Evolutionary conservation across 129 eudicot genomes (phyloP).

Genomic region (Chrysanthemum seticuspe): DNA sequence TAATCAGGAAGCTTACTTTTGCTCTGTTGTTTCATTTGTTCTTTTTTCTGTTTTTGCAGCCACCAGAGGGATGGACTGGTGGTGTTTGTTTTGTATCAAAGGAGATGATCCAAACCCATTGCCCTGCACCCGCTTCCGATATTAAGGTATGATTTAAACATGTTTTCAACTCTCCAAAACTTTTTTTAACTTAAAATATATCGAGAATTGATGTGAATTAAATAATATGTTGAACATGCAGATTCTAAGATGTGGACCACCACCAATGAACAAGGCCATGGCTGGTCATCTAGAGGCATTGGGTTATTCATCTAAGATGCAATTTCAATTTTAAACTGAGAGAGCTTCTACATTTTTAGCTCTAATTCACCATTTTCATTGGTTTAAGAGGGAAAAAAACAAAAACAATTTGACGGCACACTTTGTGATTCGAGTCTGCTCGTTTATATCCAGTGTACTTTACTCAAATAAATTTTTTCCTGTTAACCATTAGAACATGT

Average conservation of each 20-base stretch:
- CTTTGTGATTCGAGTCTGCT: slow-evolving; percentile 12
- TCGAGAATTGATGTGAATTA: background rate
- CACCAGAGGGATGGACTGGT: slow-evolving; percentile 87
- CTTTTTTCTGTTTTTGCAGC: slow-evolving; percentile 42
- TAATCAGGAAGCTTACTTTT: background rate
- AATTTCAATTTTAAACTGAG: slow-evolving; percentile 73
- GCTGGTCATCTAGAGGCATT: slow-evolving; percentile 92
- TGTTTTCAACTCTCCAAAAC: background rate
- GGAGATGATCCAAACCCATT: slow-evolving; percentile 86
- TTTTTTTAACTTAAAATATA: background rate
- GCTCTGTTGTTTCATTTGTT: background rate
- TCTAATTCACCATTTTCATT: slow-evolving; percentile 17
- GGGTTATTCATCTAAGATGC: slow-evolving; percentile 83
- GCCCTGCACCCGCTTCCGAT: slow-evolving; percentile 87
- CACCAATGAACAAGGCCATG: slow-evolving; percentile 99
- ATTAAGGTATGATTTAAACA: slow-evolving; percentile 45
- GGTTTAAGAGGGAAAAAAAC: slow-evolving; percentile 2
- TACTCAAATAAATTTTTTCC: slow-evolving; percentile 33
- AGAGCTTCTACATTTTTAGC: slow-evolving; percentile 13
- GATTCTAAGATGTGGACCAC: slow-evolving; percentile 95
- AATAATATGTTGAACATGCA: slow-evolving; percentile 29
- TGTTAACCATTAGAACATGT: slow-evolving; percentile 20
- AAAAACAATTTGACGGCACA: slow-evolving; percentile 21
- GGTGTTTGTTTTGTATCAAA: slow-evolving; percentile 87
- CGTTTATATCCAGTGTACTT: slow-evolving; percentile 9